Evolutionary conservation across 352 stramenopile species (phyloP).

Genomic region (Phytophthora multivora): DNA sequence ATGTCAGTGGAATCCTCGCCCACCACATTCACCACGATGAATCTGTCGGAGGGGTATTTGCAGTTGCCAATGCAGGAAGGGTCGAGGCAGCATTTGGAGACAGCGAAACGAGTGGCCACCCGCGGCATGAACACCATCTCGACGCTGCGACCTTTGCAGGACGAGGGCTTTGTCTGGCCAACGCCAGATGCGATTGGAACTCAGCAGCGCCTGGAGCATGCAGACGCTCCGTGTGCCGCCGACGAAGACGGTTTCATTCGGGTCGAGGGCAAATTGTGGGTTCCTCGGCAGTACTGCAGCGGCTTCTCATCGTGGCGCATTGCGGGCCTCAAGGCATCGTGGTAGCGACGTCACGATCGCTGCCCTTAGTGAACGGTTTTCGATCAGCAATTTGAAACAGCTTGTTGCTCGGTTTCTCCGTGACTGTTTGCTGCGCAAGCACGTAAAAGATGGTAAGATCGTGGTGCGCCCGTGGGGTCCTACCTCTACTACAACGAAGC

Average conservation of each 20-base stretch:
- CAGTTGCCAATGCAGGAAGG: too few relatives aligned
- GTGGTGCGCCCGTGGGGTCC: conserved; percentile 10
- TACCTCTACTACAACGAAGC: background rate
- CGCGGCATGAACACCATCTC: background rate
- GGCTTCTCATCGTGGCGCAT: conserved; percentile 11
- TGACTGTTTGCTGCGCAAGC: conserved; percentile 19
- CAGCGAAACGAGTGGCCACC: background rate
- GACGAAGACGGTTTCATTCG: background rate
- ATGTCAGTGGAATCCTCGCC: too few relatives aligned
- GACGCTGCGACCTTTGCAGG: background rate
- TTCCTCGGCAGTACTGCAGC: background rate
- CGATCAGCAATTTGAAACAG: too few relatives aligned
- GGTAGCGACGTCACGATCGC: conserved; percentile 1
- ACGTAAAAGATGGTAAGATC: conserved; percentile 18
- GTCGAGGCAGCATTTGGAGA: background rate
- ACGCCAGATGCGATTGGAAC: background rate
- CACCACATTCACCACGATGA: too few relatives aligned
- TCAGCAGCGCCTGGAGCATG: too few relatives aligned
- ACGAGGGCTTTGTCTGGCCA: background rate
- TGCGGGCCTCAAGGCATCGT: conserved; percentile 6
- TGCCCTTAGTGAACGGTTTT: background rate
- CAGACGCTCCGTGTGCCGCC: too few relatives aligned
- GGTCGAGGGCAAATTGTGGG: conserved; percentile 2
- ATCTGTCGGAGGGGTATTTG: too few relatives aligned
- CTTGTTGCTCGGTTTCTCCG: conserved; percentile 2